Evolutionary conservation across 495 filamentous ascomycete genomes (phyloP).

Genomic region (Aspergillus carlsbadensis): DNA sequence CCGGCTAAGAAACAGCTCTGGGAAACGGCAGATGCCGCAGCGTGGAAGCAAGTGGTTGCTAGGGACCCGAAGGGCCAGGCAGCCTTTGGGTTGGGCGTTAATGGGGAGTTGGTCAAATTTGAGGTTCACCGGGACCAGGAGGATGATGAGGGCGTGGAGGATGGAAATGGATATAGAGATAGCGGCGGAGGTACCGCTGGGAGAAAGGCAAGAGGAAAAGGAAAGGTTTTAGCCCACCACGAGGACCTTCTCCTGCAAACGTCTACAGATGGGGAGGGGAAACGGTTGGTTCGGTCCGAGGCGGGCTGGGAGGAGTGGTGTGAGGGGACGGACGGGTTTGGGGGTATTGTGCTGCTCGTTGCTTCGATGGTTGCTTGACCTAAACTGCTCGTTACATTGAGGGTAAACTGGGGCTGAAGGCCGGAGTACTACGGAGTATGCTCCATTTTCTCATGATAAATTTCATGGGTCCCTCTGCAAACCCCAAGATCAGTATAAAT

Average conservation of each 20-base stretch:
- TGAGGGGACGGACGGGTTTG: conserved; percentile 44
- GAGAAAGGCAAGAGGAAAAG: no score
- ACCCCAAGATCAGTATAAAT: no score
- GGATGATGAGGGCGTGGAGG: background rate
- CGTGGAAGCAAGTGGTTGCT: conserved; percentile 34
- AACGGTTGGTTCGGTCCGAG: conserved; percentile 8
- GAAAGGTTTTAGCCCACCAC: no score
- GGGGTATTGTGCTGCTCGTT: conserved; percentile 43
- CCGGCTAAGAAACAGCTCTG: conserved; percentile 48
- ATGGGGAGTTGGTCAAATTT: conserved; percentile 35
- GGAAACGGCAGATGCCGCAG: conserved; percentile 40
- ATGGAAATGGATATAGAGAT: background rate
- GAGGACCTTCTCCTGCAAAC: background rate
- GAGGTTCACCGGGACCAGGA: background rate
- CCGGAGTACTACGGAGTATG: no score
- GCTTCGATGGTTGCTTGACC: conserved; percentile 31
- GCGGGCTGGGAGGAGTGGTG: conserved; percentile 47
- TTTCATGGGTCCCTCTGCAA: no score
- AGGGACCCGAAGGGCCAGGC: conserved; percentile 19
- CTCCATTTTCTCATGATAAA: no score
- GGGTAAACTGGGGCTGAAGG: no score
- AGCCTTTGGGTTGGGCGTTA: conserved; percentile 35
- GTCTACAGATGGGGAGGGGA: conserved; percentile 4
- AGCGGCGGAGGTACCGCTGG: background rate
- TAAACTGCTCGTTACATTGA: background rate